Percentiles rank a stretch among this genome's conserved stretches.
phyloP scores from a whole-genome alignment of 1,284 basidiomycete species.

The Chiua sp. region DNA sequence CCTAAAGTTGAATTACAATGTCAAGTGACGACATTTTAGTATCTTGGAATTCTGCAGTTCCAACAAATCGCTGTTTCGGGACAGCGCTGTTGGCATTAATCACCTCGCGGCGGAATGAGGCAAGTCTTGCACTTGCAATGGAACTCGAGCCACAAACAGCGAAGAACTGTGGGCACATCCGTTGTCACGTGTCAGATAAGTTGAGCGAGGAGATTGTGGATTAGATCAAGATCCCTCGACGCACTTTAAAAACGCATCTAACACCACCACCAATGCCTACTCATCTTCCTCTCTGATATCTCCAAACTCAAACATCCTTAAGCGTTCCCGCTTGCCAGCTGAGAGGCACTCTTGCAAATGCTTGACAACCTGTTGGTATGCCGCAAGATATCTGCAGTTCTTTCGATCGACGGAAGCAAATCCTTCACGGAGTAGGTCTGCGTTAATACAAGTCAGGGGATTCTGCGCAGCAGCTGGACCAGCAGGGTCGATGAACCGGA shows the following conservation, averaged over 20 bases:
- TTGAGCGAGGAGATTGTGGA: slow-evolving; percentile 4
- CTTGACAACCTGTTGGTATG: slow-evolving; percentile 74
- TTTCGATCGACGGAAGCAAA: slow-evolving; percentile 81
- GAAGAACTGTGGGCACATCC: background rate
- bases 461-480: slow-evolving; percentile 72
- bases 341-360: slow-evolving; percentile 67
- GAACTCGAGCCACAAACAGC: slow-evolving; percentile 2
- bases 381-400: slow-evolving; percentile 71
- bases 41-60: slow-evolving; percentile 17
- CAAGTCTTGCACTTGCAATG: background rate
- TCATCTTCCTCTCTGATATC: slow-evolving; percentile 84
- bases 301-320: slow-evolving; percentile 90
- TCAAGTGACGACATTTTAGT: background rate
- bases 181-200: slow-evolving; percentile 7
- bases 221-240: slow-evolving; percentile 24
- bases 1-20: background rate
- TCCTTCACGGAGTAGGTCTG: slow-evolving; percentile 82
- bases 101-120: background rate
- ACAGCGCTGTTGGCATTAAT: too few species aligned
- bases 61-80: background rate
- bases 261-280: slow-evolving; percentile 18
- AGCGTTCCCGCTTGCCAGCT: slow-evolving; percentile 75
- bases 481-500: slow-evolving; percentile 86
- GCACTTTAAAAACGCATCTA: slow-evolving; percentile 19
- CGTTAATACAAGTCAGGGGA: slow-evolving; percentile 82